Evolutionary conservation across 139 green algal genomes (phyloP).

Genomic region (Chlamydomonas sphaeroides): DNA sequence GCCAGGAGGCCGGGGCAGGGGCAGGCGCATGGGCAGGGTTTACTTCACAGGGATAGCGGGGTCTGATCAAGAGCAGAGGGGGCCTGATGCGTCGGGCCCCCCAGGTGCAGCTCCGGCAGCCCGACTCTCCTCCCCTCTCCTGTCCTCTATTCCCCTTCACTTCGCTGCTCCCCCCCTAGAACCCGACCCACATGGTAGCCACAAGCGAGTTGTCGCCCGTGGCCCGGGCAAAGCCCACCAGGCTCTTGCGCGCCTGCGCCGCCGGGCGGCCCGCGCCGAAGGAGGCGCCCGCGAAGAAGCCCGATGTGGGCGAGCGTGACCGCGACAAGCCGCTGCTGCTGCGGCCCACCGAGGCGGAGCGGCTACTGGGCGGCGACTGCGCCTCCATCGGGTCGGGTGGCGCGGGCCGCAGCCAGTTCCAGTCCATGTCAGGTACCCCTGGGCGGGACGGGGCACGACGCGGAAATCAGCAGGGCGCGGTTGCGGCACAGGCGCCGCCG

Average conservation of each 20-base stretch:
- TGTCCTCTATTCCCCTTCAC: too few species aligned
- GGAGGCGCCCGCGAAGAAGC: too few species aligned
- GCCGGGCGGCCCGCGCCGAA: too few species aligned
- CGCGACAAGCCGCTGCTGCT: not conserved
- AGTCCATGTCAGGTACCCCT: constrained; percentile 36
- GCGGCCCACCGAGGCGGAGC: not conserved
- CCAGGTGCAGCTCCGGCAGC: too few species aligned
- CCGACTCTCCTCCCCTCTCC: too few species aligned
- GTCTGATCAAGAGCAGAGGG: not conserved
- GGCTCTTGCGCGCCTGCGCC: not conserved
- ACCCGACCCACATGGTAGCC: too few species aligned
- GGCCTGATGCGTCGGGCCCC: not conserved
- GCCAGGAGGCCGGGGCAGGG: not conserved
- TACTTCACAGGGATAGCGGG: too few species aligned
- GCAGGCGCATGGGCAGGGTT: not conserved
- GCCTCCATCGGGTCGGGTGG: too few species aligned
- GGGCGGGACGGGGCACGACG: too few species aligned
- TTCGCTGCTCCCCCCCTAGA: too few species aligned
- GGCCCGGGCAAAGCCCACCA: constrained; percentile 35
- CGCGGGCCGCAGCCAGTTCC: constrained; percentile 34
- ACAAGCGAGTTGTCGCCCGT: constrained; percentile 35
- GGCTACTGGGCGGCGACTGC: not conserved
- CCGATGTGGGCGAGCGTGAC: not conserved
- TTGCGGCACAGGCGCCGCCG: too few species aligned
- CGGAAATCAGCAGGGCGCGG: too few species aligned